Evolutionary conservation across 176 grass and related monocot genomes (phyloP), one percentile per base, ranked within the genome.

Genomic region (Miscanthus lutarioriparius): DNA sequence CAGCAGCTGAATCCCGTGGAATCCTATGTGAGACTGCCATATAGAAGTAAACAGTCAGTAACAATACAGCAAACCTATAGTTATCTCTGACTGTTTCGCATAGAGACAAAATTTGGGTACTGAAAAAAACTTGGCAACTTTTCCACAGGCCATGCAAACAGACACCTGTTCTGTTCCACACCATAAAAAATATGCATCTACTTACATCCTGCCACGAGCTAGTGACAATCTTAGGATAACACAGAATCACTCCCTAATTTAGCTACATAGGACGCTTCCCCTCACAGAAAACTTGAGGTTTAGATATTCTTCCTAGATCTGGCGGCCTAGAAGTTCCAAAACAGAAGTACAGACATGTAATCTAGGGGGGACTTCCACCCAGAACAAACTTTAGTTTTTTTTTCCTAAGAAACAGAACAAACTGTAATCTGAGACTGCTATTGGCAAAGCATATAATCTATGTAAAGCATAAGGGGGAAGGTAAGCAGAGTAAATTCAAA

Each of bases 11-110:
- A 79, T 67, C 56, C 80, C 61, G 62, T 59, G 16, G 59, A 64
- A 74, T 70, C 84, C 89, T 90, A 63, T 17, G 32, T 41, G 61
- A 79, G 47, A 53, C 44, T 63, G 62, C 41, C 51, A 82, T 64
- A 35, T 17, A 63, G 9, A 64, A 49, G 49, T 15, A 63, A 59
- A 64, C 80, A 5, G 33, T 83, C 20, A 75, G 71, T 62, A 45
- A 62, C 32, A 51, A n/a, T 26, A 43, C 15, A 56, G 26, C 17
- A 80, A 73, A 22, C 16, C 30, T 78, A 58, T 35, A 81, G 47
- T 32, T 77, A 67, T 36, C 68, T 67, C 62, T 82, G 66, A 58
- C 27, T 19, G 40, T 78, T 73, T 32, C 2, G 28, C 2, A 77
- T 28, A 86, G 0, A 77, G 14, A 70, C 25, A 75, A 12, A 71